Conservation (phyloP, 805 yeast species). For the Jamesozyma piceae region DNA sequence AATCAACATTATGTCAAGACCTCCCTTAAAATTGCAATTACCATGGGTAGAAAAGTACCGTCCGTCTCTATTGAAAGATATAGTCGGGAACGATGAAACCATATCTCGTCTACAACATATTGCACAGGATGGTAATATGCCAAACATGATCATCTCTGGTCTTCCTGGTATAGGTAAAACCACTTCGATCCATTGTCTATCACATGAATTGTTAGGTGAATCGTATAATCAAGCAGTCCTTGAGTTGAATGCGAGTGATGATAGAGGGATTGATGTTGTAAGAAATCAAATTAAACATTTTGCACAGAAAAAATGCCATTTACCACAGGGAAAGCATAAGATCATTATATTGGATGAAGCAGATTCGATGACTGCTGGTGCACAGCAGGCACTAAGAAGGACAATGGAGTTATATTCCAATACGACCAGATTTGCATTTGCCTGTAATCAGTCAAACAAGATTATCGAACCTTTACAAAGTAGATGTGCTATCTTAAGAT, state of each 20-base stretch:
- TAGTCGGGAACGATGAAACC: constrained; percentile 91
- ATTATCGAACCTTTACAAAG: constrained; percentile 95
- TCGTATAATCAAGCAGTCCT: constrained; percentile 72
- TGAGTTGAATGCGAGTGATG: constrained; percentile 93
- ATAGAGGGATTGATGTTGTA: constrained; percentile 94
- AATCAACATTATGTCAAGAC: too few species aligned
- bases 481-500: constrained; percentile 89
- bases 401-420: constrained; percentile 95
- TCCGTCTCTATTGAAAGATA: constrained; percentile 67
- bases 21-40: constrained; percentile 22
- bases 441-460: constrained; percentile 89
- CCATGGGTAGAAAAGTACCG: constrained; percentile 93
- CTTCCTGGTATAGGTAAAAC: constrained; percentile 97
- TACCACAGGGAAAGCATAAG: constrained; percentile 87
- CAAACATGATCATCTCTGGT: constrained; percentile 92
- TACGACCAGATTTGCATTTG: constrained; percentile 96
- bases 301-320: constrained; percentile 84
- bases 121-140: constrained; percentile 91
- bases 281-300: constrained; percentile 88
- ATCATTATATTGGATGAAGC: constrained; percentile 92
- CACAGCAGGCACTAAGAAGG: constrained; percentile 88
- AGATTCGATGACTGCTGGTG: constrained; percentile 94
- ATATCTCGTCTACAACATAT: constrained; percentile 74
- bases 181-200: constrained; percentile 84
- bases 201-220: constrained; percentile 70